Conservation (phyloP, 345 rosid species). For the Eucalyptus marginata region DNA sequence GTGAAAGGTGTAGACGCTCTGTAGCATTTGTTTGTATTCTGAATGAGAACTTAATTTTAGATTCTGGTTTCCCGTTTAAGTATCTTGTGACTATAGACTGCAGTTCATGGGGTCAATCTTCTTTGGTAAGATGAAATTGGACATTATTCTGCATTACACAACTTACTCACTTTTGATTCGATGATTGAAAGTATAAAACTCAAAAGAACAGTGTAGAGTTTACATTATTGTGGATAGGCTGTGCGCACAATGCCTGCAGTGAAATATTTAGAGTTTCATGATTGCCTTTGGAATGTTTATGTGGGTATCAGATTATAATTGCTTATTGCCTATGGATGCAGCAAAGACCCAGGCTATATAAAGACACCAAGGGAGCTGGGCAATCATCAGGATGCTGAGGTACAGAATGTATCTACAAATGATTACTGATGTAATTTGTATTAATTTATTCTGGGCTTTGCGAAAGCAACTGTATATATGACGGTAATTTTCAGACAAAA, state of each 20-base stretch:
- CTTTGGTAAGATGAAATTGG: background rate
- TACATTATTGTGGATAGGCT: background rate
- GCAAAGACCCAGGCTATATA: conserved; percentile 83
- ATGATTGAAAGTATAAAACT: background rate
- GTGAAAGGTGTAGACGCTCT: background rate
- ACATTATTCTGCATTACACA: background rate
- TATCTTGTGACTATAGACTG: background rate
- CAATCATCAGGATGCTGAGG: conserved; percentile 36
- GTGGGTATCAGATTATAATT: background rate
- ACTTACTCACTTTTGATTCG: background rate
- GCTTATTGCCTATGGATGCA: conserved; percentile 21
- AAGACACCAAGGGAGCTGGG: conserved; percentile 34
- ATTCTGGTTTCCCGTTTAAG: background rate
- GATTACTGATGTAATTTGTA: background rate
- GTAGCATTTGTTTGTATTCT: background rate
- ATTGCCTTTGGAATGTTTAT: background rate
- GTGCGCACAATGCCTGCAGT: background rate
- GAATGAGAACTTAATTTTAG: background rate
- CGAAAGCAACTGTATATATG: background rate
- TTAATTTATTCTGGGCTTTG: background rate
- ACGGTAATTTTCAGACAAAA: background rate
- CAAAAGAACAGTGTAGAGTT: background rate
- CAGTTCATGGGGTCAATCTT: background rate
- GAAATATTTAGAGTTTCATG: background rate
- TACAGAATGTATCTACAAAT: background rate